Evolutionary conservation across 176 grass and related monocot genomes (phyloP), one percentile per base, ranked within the genome.

Genomic region (Paspalum notatum): DNA sequence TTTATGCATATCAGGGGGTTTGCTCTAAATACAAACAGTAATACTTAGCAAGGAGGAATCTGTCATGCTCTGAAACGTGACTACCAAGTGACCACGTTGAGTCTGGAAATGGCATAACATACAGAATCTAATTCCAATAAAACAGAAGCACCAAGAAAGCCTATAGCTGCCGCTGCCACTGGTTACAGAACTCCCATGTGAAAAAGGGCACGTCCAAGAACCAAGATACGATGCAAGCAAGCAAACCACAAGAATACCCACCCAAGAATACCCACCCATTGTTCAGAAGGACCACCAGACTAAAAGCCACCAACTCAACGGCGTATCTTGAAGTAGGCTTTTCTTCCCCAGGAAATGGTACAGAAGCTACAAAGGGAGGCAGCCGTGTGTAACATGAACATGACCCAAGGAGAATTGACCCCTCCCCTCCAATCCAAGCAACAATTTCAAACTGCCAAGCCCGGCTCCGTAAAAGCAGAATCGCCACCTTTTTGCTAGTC

Each of bases 331-430:
- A 50, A 68, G 68, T 45, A 80, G 13, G 45, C 61, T 74, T 88
- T 80, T 15, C 77, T 32, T n/a, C 61, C 46, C 37, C 37, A 32
- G 40, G 22, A 75, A 84, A 80, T 80, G 77, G 46, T 68, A 75
- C 61, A 76, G 71, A n/a, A 62, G 56, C 56, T 71, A 85, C 12
- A 39, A 39, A 81, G 63, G 63, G 39, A 81, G 57, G 42, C 48
- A 70, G 14, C 14, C 24, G 12, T 54, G 12, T 54, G 46, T 74
- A 85, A 71, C 71, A 75, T 55, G 46, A 85, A 71, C 71, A 75
- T 55, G 46, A 89, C 46, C 70, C 43, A 71, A 56, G 13, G 46
- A 75, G 47, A 80, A 84, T 68, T 59, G 5, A 60, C 41, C 42
- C 39, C 40, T 37, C 41, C 42, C 39, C 40, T 37, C 41, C 63